Evolutionary conservation across 2,329 filamentous ascomycete genomes (phyloP).

Genomic region (Talaromyces sp.): DNA sequence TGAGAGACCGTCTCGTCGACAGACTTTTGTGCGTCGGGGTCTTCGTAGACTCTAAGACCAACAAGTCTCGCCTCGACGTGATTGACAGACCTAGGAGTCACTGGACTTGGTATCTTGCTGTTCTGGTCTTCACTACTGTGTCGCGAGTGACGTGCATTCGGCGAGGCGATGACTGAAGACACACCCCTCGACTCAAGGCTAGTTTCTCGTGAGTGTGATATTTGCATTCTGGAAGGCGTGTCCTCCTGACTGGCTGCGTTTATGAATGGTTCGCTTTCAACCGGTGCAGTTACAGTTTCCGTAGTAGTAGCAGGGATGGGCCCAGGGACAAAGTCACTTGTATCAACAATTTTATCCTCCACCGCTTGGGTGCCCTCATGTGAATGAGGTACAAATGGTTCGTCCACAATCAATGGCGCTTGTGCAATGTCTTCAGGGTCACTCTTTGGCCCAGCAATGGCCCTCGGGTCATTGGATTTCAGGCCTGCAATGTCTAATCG

Average conservation of each 20-base stretch:
- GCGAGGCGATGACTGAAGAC: constrained; percentile 10
- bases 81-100: constrained; percentile 9
- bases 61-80: neutral
- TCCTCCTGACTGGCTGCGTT: neutral
- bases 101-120: constrained; percentile 8
- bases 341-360: neutral
- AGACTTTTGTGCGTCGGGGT: constrained; percentile 38
- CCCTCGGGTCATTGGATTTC: constrained; percentile 22
- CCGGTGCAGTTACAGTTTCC: neutral
- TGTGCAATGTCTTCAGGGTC: constrained; percentile 19
- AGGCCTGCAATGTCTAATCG: constrained; percentile 28
- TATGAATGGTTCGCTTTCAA: neutral
- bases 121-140: constrained; percentile 10
- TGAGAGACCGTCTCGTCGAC: constrained; percentile 12
- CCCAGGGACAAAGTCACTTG: neutral
- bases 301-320: neutral
- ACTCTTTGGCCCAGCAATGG: constrained; percentile 13
- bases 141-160: constrained; percentile 9
- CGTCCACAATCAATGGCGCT: constrained; percentile 31
- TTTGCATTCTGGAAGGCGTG: constrained; percentile 13
- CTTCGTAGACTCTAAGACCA: constrained; percentile 48
- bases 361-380: neutral
- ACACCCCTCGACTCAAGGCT: constrained; percentile 11
- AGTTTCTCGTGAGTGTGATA: constrained; percentile 11
- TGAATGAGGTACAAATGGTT: constrained; percentile 15